phyloP scores from a whole-genome alignment of 371 early-diverging fungal genomes.

The Mortierella sp. region DNA sequence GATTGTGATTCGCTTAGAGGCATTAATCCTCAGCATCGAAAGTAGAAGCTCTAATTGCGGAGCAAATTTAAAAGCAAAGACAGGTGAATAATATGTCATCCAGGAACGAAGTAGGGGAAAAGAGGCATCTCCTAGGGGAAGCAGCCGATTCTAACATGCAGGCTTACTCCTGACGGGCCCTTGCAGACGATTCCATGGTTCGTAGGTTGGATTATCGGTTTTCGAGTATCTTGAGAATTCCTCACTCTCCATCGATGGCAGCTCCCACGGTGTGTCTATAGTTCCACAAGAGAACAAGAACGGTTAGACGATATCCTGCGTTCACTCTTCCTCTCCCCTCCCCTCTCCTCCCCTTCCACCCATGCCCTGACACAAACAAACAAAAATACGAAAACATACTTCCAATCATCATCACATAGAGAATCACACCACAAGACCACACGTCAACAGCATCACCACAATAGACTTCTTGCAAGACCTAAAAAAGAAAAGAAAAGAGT shows the following conservation, averaged over 20 bases:
- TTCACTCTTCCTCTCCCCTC: no score
- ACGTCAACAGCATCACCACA: slow-evolving; percentile 90
- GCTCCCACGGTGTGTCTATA: slow-evolving; percentile 74
- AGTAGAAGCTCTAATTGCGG: slow-evolving; percentile 24
- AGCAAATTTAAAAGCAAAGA: no score
- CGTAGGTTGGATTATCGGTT: slow-evolving; percentile 34
- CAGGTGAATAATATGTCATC: no score
- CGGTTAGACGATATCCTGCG: not conserved
- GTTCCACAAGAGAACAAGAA: not conserved
- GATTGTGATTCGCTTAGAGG: slow-evolving; percentile 36
- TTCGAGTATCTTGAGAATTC: slow-evolving; percentile 57
- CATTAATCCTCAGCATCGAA: slow-evolving; percentile 42
- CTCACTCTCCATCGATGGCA: slow-evolving; percentile 64
- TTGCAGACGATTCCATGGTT: slow-evolving; percentile 64
- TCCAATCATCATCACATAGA: slow-evolving; percentile 89
- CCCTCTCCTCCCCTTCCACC: no score
- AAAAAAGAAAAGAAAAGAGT: not conserved
- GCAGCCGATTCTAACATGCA: no score
- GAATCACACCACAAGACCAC: slow-evolving; percentile 94
- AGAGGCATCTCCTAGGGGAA: no score
- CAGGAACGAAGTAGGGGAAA: no score
- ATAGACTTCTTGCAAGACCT: slow-evolving; percentile 69
- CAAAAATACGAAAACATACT: slow-evolving; percentile 42
- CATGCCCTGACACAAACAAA: not conserved
- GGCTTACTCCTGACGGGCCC: slow-evolving; percentile 54